These are phyloP conservation scores for Clitocybe nebularis DNA, from an alignment of 1,284 basidiomycete species.

Conservation along the genomic window DNA sequence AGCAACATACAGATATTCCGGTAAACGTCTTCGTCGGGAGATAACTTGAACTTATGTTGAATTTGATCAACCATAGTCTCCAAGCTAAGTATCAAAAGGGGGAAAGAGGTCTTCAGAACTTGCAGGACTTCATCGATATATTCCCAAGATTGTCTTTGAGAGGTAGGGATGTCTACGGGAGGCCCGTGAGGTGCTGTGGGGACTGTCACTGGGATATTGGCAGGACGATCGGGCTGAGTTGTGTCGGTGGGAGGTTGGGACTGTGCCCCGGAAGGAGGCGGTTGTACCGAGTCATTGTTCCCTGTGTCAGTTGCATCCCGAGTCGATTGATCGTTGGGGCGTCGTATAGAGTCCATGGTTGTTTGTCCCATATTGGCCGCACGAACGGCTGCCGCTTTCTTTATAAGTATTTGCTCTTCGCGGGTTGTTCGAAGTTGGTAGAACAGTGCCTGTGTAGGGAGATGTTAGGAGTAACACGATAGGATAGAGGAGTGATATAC, in stretches of 20 bases:
- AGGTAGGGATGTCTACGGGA: conserved; percentile 27
- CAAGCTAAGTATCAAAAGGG: conserved; percentile 90
- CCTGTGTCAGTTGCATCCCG: conserved; percentile 24
- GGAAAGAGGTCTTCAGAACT: conserved; percentile 95
- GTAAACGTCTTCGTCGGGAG: conserved; percentile 93
- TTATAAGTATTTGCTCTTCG: conserved; percentile 75
- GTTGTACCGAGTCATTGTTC: conserved; percentile 19
- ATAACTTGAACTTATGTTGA: conserved; percentile 85
- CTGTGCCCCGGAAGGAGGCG: conserved; percentile 15
- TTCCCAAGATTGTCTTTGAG: conserved; percentile 80
- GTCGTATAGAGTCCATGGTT: conserved; percentile 23
- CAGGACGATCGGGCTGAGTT: conserved; percentile 12
- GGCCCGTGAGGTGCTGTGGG: conserved; percentile 14
- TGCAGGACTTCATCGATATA: conserved; percentile 94
- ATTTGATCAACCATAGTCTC: conserved; percentile 99
- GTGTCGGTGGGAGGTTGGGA: conserved; percentile 15
- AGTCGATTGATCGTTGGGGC: conserved; percentile 23
- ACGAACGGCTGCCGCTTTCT: conserved; percentile 33
- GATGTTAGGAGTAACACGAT: conserved; percentile 9
- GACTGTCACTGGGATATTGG: conserved; percentile 7
- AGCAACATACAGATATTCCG: conserved; percentile 85
- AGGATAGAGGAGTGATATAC: conserved; percentile 37
- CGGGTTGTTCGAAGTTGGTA: conserved; percentile 91
- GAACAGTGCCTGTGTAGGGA: conserved; percentile 75
- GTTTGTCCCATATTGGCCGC: conserved; percentile 25